Evolutionary conservation across 1,139 yeast genomes (phyloP), one percentile per base, ranked within the genome.

Genomic region (Magnusiomyces clavatus): DNA sequence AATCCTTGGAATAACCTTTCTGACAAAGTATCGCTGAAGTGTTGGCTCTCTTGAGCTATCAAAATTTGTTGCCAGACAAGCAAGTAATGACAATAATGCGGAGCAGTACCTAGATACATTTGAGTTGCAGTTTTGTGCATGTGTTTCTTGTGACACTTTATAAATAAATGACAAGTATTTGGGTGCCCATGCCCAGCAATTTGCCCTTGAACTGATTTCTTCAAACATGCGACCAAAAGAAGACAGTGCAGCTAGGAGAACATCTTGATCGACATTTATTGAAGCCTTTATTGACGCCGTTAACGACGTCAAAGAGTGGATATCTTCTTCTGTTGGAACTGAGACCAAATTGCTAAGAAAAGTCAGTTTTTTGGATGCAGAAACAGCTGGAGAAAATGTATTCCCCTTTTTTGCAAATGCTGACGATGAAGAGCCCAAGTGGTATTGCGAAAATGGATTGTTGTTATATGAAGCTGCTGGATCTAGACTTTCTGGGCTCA

Each of bases 131-230:
- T 36, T 37, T 13, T 40, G 31, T 5, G 42, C 48, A 24, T 45
- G 48, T 13, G 34, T 20, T 13, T 41, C 48, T 45, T 45, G 48
- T n/a, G 38, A 19, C 16, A 45, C 38, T 29, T 45, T 45, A 35
- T 45, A 45, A 13, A 45, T 45, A n/a, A 45, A 45, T 10, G 48
- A 45, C 20, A 45, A 45, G 19, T 45, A 45, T 16, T 45, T 45
- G 8, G 48, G 48, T 3, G 48, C 48, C 48, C 48, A 45, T 11
- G 42, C 48, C 48, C 48, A 45, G 14, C 38, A 45, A n/a, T 45
- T 45, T 3, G 48, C 48, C n/a, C 48, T 24, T 12, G 35, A 13
- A n/a, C 42, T 36, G 38, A 45, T 45, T 20, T 45, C 48, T 20
- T 36, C 42, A 37, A 45, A 45, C 13, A 17, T 13, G 36, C 42